Conservation (phyloP, 192 early-diverging fungal genomes). For the Diversispora eburnea region DNA sequence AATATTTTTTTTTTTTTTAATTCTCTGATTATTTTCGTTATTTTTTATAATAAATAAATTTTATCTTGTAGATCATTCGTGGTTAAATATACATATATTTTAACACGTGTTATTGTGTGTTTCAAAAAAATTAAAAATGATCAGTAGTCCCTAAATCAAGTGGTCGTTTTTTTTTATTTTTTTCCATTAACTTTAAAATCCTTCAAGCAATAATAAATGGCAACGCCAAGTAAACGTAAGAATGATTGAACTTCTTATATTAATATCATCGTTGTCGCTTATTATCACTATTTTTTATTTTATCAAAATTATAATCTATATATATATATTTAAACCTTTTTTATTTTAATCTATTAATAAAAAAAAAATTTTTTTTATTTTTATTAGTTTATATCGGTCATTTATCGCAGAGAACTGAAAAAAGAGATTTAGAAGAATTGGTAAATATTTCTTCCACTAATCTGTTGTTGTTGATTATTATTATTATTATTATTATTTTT, state of each 20-base stretch:
- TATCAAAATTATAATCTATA: background rate
- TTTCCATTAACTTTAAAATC: background rate
- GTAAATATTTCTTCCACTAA: constrained; percentile 26
- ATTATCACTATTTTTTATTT: background rate
- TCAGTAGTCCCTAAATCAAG: too few species aligned
- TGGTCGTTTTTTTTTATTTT: too few species aligned
- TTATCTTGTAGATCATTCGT: too few species aligned
- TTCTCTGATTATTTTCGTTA: too few species aligned
- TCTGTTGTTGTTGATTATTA: background rate
- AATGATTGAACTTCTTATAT: background rate
- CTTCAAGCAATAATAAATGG: constrained; percentile 5
- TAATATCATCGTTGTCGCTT: background rate
- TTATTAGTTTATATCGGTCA: constrained; percentile 48
- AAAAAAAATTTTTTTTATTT: background rate
- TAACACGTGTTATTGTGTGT: too few species aligned
- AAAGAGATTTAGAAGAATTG: constrained; percentile 53
- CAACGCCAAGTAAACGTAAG: constrained; percentile 27
- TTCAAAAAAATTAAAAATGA: too few species aligned
- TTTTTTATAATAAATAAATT: too few species aligned
- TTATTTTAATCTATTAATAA: too few species aligned
- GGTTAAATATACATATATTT: too few species aligned
- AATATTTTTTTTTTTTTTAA: too few species aligned
- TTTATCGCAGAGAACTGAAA: constrained; percentile 44
- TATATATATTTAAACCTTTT: background rate
- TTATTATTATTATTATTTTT: background rate